Evolutionary conservation across 139 green algal genomes (phyloP).

Genomic region (Closterium sp.): DNA sequence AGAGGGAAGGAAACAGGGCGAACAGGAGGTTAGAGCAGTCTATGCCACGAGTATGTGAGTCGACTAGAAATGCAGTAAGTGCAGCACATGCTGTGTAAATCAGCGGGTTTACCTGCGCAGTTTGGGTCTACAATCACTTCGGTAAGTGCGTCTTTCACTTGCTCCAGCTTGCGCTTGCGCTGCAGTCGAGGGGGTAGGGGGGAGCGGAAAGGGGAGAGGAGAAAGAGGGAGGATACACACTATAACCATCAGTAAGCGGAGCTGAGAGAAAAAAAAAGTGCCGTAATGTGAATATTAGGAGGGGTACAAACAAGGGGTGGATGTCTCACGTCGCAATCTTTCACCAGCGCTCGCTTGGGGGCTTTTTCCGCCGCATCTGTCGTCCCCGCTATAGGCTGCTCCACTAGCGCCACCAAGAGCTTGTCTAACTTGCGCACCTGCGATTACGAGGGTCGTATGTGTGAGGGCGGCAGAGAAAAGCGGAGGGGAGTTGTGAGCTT

Average conservation of each 20-base stretch:
- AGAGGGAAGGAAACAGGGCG: neutral
- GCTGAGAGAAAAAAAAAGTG: too few species aligned
- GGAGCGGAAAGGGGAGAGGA: neutral
- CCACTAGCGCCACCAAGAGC: neutral
- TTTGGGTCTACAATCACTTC: neutral
- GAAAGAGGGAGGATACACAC: too few species aligned
- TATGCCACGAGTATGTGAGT: too few species aligned
- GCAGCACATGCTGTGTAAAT: too few species aligned
- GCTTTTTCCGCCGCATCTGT: neutral
- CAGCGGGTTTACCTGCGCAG: neutral
- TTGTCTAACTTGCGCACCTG: neutral
- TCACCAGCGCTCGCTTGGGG: too few species aligned
- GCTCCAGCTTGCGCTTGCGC: neutral
- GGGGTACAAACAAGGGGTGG: too few species aligned
- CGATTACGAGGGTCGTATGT: too few species aligned
- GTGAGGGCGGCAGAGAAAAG: neutral
- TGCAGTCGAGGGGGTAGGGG: neutral
- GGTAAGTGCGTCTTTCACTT: neutral
- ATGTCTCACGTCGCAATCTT: too few species aligned
- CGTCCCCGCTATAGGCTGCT: neutral
- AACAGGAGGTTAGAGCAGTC: too few species aligned
- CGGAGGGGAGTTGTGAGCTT: neutral
- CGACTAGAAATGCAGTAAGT: too few species aligned
- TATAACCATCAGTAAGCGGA: too few species aligned
- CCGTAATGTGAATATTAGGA: too few species aligned